These are phyloP conservation scores for Neodidymelliopsis sp. DNA, from an alignment of 2,329 filamentous ascomycete species.

Conservation along the genomic window DNA sequence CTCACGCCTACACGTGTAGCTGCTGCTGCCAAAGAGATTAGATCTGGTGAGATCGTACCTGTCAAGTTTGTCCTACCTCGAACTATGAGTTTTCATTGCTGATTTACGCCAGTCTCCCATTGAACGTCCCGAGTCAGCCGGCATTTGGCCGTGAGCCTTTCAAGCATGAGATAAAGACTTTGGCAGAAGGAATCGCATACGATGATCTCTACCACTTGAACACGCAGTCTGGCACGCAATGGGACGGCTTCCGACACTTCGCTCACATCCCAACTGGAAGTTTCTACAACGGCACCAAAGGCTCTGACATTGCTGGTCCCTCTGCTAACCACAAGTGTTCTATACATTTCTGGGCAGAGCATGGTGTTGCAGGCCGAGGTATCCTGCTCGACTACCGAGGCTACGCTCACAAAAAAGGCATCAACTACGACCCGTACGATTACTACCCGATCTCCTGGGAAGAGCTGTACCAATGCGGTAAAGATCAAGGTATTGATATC, in stretches of 20 bases:
- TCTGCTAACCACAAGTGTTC: conserved; percentile 53
- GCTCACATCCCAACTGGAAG: conserved; percentile 48
- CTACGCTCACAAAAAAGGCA: conserved; percentile 53
- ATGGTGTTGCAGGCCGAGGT: conserved; percentile 55
- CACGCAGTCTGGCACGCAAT: conserved; percentile 56
- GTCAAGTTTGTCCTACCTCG: conserved; percentile 56
- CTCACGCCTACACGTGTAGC: conserved; percentile 63
- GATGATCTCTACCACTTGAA: conserved; percentile 55
- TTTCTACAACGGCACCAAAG: conserved; percentile 55
- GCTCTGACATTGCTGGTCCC: conserved; percentile 51
- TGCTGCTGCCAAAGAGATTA: conserved; percentile 61
- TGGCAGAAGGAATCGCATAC: conserved; percentile 48
- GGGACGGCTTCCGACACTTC: conserved; percentile 57
- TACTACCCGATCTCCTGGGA: conserved; percentile 53
- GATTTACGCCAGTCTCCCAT: conserved; percentile 53
- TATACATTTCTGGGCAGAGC: conserved; percentile 56
- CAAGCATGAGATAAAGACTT: conserved; percentile 61
- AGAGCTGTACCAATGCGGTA: conserved; percentile 65
- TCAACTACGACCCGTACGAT: conserved; percentile 53
- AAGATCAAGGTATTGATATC: conserved; percentile 68
- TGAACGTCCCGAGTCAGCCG: conserved; percentile 61
- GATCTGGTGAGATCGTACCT: conserved; percentile 63
- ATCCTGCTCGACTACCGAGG: conserved; percentile 54
- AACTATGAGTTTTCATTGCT: background rate
- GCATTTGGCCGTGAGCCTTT: conserved; percentile 62